Conservation (phyloP, 345 rosid genomes). For the Acer campestre region DNA sequence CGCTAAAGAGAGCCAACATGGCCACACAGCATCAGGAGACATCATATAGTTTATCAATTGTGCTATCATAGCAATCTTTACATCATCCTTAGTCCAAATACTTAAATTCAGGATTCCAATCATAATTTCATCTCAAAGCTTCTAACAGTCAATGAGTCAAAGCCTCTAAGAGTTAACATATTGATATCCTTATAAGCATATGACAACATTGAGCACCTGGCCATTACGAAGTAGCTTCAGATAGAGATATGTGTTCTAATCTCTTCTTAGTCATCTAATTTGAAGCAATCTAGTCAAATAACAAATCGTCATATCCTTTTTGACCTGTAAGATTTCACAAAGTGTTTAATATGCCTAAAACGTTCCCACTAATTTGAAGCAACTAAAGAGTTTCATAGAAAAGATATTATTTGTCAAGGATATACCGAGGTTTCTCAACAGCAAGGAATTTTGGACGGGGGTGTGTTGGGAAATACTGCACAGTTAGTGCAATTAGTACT, state of each 20-base stretch:
- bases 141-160: background rate
- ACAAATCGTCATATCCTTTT: background rate
- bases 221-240: background rate
- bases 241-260: background rate
- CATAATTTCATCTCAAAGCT: constrained; percentile 1
- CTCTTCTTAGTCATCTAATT: background rate
- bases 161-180: background rate
- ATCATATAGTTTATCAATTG: background rate
- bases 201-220: background rate
- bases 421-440: background rate
- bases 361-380: background rate
- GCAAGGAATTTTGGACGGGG: background rate
- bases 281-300: background rate
- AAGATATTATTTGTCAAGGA: background rate
- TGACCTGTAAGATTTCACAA: background rate
- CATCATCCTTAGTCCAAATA: background rate
- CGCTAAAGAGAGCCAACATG: background rate
- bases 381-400: background rate
- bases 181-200: background rate
- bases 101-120: background rate
- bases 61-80: background rate
- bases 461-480: too few relatives aligned
- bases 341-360: background rate
- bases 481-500: too few relatives aligned
- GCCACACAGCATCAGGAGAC: background rate